phyloP scores from a whole-genome alignment of 495 filamentous ascomycete species.

The Neurospora sp. region DNA sequence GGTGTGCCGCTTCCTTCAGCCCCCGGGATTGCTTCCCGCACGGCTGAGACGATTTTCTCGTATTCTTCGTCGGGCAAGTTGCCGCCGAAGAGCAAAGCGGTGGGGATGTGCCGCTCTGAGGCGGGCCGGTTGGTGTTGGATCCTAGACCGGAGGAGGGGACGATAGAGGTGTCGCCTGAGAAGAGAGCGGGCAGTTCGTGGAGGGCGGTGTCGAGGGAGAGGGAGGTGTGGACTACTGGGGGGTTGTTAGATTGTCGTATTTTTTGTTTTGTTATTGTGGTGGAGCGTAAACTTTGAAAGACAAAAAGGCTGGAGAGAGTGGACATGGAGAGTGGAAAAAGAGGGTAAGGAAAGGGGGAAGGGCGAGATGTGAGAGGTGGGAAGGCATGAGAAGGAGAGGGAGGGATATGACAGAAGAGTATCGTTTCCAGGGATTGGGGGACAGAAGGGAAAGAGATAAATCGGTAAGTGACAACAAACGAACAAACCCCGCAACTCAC shows the following conservation, averaged over 20 bases:
- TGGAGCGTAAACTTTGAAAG: no score
- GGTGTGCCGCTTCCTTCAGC: not conserved
- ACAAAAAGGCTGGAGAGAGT: no score
- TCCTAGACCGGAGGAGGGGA: slow-evolving; percentile 16
- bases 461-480: no score
- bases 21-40: not conserved
- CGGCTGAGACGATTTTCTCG: slow-evolving; percentile 14
- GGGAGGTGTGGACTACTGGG: slow-evolving; percentile 20
- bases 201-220: slow-evolving; percentile 13
- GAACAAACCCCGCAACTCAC: slow-evolving; percentile 2
- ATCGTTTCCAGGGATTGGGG: no score
- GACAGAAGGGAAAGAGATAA: no score
- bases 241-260: not conserved
- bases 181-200: slow-evolving; percentile 22
- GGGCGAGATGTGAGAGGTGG: no score
- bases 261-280: no score
- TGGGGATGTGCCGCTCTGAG: slow-evolving; percentile 11
- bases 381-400: no score
- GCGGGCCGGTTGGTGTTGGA: slow-evolving; percentile 7
- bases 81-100: slow-evolving; percentile 20
- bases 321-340: no score
- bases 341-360: no score
- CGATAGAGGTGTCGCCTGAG: slow-evolving; percentile 7
- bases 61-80: slow-evolving; percentile 21
- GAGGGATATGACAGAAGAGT: no score